Conservation (phyloP, 1,139 yeast genomes). For the Saccharomycopsis hybrid region DNA sequence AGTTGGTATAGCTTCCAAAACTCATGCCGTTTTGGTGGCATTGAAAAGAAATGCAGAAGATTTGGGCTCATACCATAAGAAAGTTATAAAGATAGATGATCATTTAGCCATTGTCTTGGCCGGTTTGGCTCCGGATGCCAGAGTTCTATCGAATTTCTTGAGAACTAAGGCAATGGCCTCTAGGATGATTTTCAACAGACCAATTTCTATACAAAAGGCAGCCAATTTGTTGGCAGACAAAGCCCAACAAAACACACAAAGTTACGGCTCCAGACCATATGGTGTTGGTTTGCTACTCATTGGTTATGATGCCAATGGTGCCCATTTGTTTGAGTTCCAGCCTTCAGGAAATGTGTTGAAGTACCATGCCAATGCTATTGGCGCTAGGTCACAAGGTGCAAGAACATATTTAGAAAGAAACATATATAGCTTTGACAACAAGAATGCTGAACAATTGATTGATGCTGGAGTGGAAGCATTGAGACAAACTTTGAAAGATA, state of each 20-base stretch:
- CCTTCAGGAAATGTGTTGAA: conserved; percentile 94
- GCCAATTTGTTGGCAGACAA: conserved; percentile 87
- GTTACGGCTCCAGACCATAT: conserved; percentile 93
- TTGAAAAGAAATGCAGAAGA: conserved; percentile 95
- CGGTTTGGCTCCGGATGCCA: conserved; percentile 96
- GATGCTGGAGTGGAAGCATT: conserved; percentile 86
- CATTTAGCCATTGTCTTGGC: conserved; percentile 95
- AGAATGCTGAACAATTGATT: conserved; percentile 66
- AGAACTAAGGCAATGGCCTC: conserved; percentile 91
- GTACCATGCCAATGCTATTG: conserved; percentile 90
- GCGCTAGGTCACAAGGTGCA: conserved; percentile 98
- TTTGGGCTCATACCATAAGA: conserved; percentile 92
- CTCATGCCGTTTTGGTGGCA: conserved; percentile 87
- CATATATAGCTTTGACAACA: conserved; percentile 55
- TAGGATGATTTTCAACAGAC: conserved; percentile 78
- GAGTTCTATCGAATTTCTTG: conserved; percentile 81
- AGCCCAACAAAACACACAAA: conserved; percentile 95
- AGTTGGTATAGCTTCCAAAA: conserved; percentile 82
- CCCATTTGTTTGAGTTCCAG: conserved; percentile 90
- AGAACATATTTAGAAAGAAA: conserved; percentile 90
- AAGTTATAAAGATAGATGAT: conserved; percentile 82
- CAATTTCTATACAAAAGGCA: conserved; percentile 80
- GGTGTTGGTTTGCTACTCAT: conserved; percentile 91
- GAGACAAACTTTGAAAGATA: conserved; percentile 93
- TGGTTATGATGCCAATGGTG: conserved; percentile 93